Evolutionary conservation across 306 rosid genomes (phyloP).

Genomic region (barrel medic (Medicago truncatula)): MtrunA17r5.0-ANR NC_053043.1:41875501-41876000

Average conservation of each 20-base stretch:
- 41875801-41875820: constrained; percentile 6
- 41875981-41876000: background rate
- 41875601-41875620: constrained; percentile 57
- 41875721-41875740: constrained; percentile 68
- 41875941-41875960: background rate
- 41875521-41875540: background rate
- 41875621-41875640: constrained; percentile 70
- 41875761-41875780: constrained; percentile 35
- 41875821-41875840: background rate
- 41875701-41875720: constrained; percentile 54
- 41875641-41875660: constrained; percentile 69
- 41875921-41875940: constrained; percentile 12
- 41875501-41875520: constrained; percentile 26
- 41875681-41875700: constrained; percentile 38
- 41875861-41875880: background rate
- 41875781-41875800: constrained; percentile 25
- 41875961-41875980: background rate
- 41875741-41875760: constrained; percentile 51
- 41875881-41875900: background rate
- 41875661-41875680: constrained; percentile 34
- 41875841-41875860: background rate
- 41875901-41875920: background rate
- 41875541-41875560: constrained; percentile 14
- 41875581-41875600: constrained; percentile 57
- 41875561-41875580: constrained; percentile 10